These are phyloP conservation scores for Laetiporus sulphureus DNA, from an alignment of 1,284 basidiomycete species.

Conservation along the genomic window DNA sequence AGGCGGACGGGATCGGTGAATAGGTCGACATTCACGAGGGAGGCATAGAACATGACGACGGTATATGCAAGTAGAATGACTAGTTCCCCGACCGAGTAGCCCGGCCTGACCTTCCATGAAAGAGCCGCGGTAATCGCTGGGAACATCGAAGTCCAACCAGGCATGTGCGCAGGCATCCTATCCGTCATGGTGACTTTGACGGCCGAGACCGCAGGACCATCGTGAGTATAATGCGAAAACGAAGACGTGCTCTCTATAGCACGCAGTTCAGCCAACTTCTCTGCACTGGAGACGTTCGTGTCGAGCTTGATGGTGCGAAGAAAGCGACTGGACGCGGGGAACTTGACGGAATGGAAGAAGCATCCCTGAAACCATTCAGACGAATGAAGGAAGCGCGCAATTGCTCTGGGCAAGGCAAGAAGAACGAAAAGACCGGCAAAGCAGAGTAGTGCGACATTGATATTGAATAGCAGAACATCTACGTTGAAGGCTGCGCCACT, in stretches of 20 bases:
- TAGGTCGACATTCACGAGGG: conserved; percentile 45
- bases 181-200: too few species aligned
- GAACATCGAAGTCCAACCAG: background rate
- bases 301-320: conserved; percentile 6
- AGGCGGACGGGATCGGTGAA: conserved; percentile 43
- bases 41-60: conserved; percentile 39
- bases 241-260: background rate
- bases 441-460: conserved; percentile 25
- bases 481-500: too few species aligned
- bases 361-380: conserved; percentile 26
- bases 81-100: conserved; percentile 29
- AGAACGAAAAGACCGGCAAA: conserved; percentile 25
- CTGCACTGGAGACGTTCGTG: background rate
- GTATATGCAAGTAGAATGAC: conserved; percentile 43
- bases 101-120: background rate
- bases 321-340: conserved; percentile 7
- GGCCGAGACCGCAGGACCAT: conserved; percentile 1
- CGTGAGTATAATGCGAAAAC: conserved; percentile 14
- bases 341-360: conserved; percentile 23
- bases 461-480: too few species aligned
- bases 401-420: conserved; percentile 26
- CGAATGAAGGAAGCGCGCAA: conserved; percentile 26
- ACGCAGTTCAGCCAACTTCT: background rate
- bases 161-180: too few species aligned
- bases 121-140: background rate